Conservation (phyloP, 352 stramenopile genomes). For the Phytophthora sp. region DNA sequence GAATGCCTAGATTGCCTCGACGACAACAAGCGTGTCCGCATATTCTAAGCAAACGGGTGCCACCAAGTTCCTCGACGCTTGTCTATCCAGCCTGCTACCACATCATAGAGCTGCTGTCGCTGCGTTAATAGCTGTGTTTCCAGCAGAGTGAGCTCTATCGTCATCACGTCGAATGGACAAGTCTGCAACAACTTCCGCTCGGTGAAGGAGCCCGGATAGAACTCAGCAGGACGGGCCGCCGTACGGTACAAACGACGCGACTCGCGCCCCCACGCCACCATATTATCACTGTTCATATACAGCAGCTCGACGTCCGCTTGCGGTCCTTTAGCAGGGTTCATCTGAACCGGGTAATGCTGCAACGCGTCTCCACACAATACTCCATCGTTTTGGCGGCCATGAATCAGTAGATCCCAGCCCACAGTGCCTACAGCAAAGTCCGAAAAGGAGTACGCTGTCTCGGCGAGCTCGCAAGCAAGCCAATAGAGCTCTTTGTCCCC, state of each 20-base stretch:
- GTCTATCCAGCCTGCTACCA: conserved; percentile 26
- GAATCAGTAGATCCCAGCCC: conserved; percentile 30
- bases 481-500: conserved; percentile 68
- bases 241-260: conserved; percentile 36
- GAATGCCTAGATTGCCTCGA: conserved; percentile 8
- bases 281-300: conserved; percentile 65
- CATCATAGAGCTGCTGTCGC: conserved; percentile 34
- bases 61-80: conserved; percentile 12
- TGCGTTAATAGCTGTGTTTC: conserved; percentile 31
- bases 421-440: conserved; percentile 40
- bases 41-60: conserved; percentile 16
- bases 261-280: conserved; percentile 39
- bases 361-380: conserved; percentile 54
- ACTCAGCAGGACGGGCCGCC: conserved; percentile 29
- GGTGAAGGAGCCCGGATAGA: conserved; percentile 50
- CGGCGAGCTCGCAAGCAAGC: conserved; percentile 53
- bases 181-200: conserved; percentile 40
- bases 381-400: conserved; percentile 19
- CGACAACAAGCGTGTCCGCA: not conserved
- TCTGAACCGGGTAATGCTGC: conserved; percentile 48
- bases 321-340: conserved; percentile 14
- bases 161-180: conserved; percentile 49
- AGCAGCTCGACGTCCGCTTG: conserved; percentile 34
- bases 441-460: conserved; percentile 57
- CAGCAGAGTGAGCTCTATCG: conserved; percentile 24